Evolutionary conservation across 495 filamentous ascomycete species (phyloP), one percentile per base, ranked within the genome.

Genomic region (Aspergillus haitiensis): DNA sequence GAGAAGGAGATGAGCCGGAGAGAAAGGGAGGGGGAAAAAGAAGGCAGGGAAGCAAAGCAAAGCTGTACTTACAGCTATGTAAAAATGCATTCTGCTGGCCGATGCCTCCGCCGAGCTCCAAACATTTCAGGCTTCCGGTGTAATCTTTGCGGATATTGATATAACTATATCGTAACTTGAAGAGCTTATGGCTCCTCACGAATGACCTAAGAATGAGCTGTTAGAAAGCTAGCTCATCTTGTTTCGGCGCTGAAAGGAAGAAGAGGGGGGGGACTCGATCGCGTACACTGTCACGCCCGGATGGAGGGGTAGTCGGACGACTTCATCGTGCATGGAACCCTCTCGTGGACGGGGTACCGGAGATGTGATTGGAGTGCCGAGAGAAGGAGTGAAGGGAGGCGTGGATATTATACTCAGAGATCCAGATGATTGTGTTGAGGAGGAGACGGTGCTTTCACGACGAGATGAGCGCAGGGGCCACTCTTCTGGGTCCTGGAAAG

Each of bases 141-240:
- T 67, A 59, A 56, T 78, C 74, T 47, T 78, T 78, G 61, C 71
- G 72, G 33, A 80, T 68, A 59, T 78, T 74, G 60, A 80, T 76
- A 48, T 59, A 74, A 1, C 64, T 70, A 55, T 80, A 78, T 46
- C 71, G 71, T n/a, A 80, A 54, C 52, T 75, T 76, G 64, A 80
- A 80, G 3, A 76, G 52, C 36, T 74, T 71, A 6, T 68, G 67
- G 50, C 67, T 70, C 37, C 73, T 71, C 15, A 78, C 65, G 44
- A 80, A 80, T 2, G 76, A 76, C 37, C 77, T 80, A 51, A 32
- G n/a, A 51, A n/a, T 21, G 13, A 52, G 7, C 45, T 2, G 40
- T 56, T 27, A 34, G 46, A 52, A 31, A 52, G 42, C 34, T 27
- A 27, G 39, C 21, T 45, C 21, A 15, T 32, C 18, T 12, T n/a